These are phyloP conservation scores for Incumbomyces lentus DNA, from an alignment of 2,329 filamentous ascomycete genomes.

Conservation along the genomic window DNA sequence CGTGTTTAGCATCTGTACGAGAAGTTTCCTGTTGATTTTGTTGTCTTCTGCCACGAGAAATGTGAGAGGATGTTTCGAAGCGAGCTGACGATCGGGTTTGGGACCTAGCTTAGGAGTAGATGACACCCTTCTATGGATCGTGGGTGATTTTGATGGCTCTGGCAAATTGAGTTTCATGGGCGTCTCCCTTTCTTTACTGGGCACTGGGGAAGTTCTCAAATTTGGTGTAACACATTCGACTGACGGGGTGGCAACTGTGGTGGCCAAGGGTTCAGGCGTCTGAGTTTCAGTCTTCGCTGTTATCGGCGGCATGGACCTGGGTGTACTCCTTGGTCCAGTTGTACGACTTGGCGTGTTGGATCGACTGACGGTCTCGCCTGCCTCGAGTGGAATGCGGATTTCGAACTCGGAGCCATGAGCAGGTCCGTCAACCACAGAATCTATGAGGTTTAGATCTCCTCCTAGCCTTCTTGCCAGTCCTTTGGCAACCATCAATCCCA, in stretches of 20 bases:
- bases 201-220: neutral
- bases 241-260: neutral
- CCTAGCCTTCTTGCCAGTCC: constrained; percentile 58
- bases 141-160: neutral
- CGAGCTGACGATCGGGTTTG: constrained; percentile 45
- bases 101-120: neutral
- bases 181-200: neutral
- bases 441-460: constrained; percentile 55
- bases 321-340: constrained; percentile 23
- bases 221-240: neutral
- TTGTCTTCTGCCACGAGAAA: constrained; percentile 66
- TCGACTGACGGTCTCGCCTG: constrained; percentile 36
- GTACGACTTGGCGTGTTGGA: constrained; percentile 39
- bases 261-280: neutral
- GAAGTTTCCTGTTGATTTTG: constrained; percentile 57
- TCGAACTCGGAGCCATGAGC: constrained; percentile 58
- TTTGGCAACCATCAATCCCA: constrained; percentile 63
- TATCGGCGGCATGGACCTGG: neutral
- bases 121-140: constrained; percentile 1
- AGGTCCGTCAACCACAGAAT: constrained; percentile 52
- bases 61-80: constrained; percentile 50
- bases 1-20: constrained; percentile 56
- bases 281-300: neutral
- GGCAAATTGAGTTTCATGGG: neutral
- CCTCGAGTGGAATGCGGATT: constrained; percentile 51